Evolutionary conservation across 495 filamentous ascomycete species (phyloP).

Genomic region (Aspergillus cristatus): DNA sequence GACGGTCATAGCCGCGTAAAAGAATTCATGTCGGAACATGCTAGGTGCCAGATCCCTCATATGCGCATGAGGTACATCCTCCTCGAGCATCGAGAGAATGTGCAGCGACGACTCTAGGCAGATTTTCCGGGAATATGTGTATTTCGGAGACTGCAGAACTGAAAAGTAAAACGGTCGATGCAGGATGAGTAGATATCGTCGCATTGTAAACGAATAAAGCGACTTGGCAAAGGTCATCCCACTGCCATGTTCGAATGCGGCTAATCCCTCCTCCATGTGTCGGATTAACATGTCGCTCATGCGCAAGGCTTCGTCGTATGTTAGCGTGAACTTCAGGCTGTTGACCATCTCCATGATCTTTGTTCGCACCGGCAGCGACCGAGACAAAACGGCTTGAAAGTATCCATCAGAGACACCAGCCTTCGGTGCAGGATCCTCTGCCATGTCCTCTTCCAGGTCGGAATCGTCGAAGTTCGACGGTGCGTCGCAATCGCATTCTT

Average conservation of each 20-base stretch:
- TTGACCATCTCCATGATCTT: constrained; percentile 42
- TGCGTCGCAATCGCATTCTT: constrained; percentile 39
- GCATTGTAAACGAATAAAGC: constrained; percentile 34
- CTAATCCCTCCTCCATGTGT: constrained; percentile 20
- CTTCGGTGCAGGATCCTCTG: constrained; percentile 22
- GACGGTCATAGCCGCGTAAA: constrained; percentile 28
- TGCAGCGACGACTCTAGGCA: constrained; percentile 42
- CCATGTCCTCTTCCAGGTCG: constrained; percentile 40
- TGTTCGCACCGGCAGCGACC: constrained; percentile 39
- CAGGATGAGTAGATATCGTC: constrained; percentile 43
- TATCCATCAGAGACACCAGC: constrained; percentile 39
- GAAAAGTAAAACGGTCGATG: constrained; percentile 45
- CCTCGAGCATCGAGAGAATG: constrained; percentile 36
- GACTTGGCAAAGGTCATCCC: constrained; percentile 27
- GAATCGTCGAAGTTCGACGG: constrained; percentile 51
- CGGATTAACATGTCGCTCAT: constrained; percentile 34
- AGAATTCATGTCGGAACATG: constrained; percentile 32
- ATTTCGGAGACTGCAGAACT: constrained; percentile 39
- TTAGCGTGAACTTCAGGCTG: constrained; percentile 33
- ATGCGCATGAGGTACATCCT: constrained; percentile 10
- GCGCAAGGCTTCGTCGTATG: constrained; percentile 42
- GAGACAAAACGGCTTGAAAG: constrained; percentile 41
- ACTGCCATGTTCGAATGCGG: constrained; percentile 16
- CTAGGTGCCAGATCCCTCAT: constrained; percentile 26
- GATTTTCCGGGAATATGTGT: constrained; percentile 48